These are phyloP conservation scores for Alnus rubra DNA, from an alignment of 306 rosid species.

Conservation along the genomic window DNA sequence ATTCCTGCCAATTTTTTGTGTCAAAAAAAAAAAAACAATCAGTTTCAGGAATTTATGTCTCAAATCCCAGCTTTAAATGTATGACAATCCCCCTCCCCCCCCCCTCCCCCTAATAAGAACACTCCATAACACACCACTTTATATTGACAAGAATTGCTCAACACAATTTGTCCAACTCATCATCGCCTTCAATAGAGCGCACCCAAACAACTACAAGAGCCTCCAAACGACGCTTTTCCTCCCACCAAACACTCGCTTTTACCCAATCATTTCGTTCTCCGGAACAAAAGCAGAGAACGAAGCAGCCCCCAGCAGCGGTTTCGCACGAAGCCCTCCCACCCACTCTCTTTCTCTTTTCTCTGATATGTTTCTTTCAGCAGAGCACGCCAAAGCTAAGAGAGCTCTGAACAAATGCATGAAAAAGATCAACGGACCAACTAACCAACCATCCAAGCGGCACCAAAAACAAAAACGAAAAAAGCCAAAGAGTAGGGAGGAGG, in stretches of 20 bases:
- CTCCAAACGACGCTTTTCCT: constrained; percentile 8
- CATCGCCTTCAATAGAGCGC: neutral
- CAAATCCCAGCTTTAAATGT: neutral
- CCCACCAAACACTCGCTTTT: constrained; percentile 28
- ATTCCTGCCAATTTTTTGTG: neutral
- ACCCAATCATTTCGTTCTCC: constrained; percentile 9
- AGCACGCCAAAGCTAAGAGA: constrained; percentile 36
- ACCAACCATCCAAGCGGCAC: constrained; percentile 44
- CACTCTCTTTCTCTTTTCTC: neutral
- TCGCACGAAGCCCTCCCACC: neutral
- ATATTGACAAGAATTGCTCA: constrained; percentile 32
- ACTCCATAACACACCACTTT: constrained; percentile 34
- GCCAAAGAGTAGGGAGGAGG: constrained; percentile 39
- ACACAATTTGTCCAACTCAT: constrained; percentile 10
- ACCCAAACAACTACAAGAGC: neutral
- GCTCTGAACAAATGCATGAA: neutral
- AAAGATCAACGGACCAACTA: constrained; percentile 23
- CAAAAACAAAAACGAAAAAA: constrained; percentile 41
- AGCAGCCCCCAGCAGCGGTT: constrained; percentile 29
- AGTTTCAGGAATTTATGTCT: neutral
- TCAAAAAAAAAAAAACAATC: neutral
- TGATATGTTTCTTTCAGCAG: constrained; percentile 11
- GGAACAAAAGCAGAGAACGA: constrained; percentile 7
- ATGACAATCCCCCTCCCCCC: neutral
- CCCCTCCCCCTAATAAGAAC: constrained; percentile 29